Evolutionary conservation across 2,329 filamentous ascomycete genomes (phyloP), one percentile per base, ranked within the genome.

Genomic region (Phialophora expanda): DNA sequence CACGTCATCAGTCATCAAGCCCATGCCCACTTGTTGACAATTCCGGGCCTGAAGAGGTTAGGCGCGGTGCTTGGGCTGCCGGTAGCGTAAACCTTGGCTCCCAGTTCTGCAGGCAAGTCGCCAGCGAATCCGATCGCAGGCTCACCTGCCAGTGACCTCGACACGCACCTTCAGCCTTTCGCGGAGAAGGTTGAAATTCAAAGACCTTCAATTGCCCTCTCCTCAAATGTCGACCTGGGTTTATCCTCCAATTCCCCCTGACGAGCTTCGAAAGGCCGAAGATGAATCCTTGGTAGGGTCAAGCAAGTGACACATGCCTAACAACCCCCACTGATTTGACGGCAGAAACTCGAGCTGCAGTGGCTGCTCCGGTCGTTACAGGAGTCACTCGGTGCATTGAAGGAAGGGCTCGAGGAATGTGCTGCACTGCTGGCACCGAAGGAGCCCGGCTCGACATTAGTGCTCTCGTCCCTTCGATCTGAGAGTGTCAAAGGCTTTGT

Each of bases 401-500:
- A 88, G 73, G 83, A 85, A 69, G 92, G 92, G 66, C 86, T 98
- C 2, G 89, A 95, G 76, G 93, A 97, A 79, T 97, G 93, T 79
- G 92, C 93, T 72, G 88, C 90, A 20, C 85, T 98, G 26, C 87
- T 99, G 32, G 90, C 92, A 7, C 93, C 94, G 1, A 85, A 89
- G 69, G 92, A 96, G 75, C 89, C 90, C 0, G 93, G 93, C 8
- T 93, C 89, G 73, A 99, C 94, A 0, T 86, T 99, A 30, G 93
- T 95, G 32, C 85, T 99, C 71, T 95, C 91, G 68, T 96, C 93
- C 14, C 86, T 90, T 63, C 87, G 93, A 63, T 94, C 92, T 62
- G 95, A 99, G 80, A 88, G 86, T 71, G 88, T 98, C 69, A 99
- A 99, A 78, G 95, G 95, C 20, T 91, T 92, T 73, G 87, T 98